Base-by-base conservation (phyloP, 2,329 filamentous ascomycete species). In the Beauveria pseudobassiana region DNA sequence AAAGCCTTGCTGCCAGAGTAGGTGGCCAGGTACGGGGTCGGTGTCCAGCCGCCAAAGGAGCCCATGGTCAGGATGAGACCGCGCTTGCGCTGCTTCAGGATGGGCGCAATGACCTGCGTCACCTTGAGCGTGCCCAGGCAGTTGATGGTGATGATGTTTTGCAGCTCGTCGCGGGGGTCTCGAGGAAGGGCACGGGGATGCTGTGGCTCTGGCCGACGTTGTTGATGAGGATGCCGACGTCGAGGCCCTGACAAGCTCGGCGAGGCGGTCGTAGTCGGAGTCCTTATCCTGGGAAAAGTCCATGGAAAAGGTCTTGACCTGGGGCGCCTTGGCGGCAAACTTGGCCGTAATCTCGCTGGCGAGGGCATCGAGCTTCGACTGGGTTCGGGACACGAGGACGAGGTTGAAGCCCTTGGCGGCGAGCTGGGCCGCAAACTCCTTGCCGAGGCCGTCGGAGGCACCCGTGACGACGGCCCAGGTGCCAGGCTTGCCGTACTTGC, bases 1-100 rank as follows among this genome's bases (percentile, higher is more conserved):
- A 99, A 99, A 1, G 95, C 93, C 79, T 99, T 99, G 84, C 89
- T 95, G 67, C 95, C 95, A 50, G 91, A 96, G 82, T 99, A 99
- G 3, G 95, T 98, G 14, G 95, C 95, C 50, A 99, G 84, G 60
- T 95, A 87, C 6, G 96, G 93, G 0, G 91, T 96, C 8, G 95
- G 95, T 64, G 95, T 85, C 77, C 96, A 88, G 67, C 95, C 96
- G 64, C 89, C 95, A 72, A 98, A 96, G 12, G 93, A 97, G 52
- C 93, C 95, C 93, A 99, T 97, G 63, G 93, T 99, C 61, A 99
- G 80, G 70, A 99, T 91, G 42, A 99, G 82, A 26, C 96, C 95
- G 62, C 87, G 86, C 77, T 90, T 91, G 70, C 93, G 89, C 73
- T 88, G 81, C 63, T 90, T 84, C 86, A 99, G 92, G 63, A 89